Conservation (phyloP, 208 protist genomes). For the Leishmania braziliensis region DNA sequence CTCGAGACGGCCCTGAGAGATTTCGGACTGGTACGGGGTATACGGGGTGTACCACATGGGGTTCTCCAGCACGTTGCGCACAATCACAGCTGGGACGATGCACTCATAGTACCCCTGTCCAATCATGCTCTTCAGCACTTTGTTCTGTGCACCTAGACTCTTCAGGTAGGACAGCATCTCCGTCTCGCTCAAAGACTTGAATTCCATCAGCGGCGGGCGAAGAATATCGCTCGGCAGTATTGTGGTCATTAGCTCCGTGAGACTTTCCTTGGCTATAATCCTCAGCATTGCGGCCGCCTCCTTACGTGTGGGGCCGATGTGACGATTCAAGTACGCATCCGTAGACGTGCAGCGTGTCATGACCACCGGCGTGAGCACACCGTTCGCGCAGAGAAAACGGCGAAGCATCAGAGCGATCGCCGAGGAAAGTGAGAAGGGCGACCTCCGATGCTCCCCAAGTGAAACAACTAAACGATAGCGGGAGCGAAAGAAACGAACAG, state of each 20-base stretch:
- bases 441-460: no score
- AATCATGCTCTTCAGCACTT: constrained; percentile 92
- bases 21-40: constrained; percentile 97
- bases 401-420: not conserved
- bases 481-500: no score
- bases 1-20: constrained; percentile 97
- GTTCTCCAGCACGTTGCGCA: constrained; percentile 98
- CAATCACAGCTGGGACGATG: constrained; percentile 90
- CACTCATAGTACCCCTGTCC: constrained; percentile 94
- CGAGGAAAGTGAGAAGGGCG: not conserved
- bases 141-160: constrained; percentile 76
- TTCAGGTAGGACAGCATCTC: constrained; percentile 70
- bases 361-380: not conserved
- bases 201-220: constrained; percentile 49
- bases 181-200: constrained; percentile 67
- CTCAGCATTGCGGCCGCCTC: constrained; percentile 93
- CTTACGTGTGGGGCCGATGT: constrained; percentile 84
- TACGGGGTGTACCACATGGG: constrained; percentile 99
- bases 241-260: constrained; percentile 83
- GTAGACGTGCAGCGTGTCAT: constrained; percentile 55
- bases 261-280: constrained; percentile 57
- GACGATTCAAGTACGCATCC: constrained; percentile 91
- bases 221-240: constrained; percentile 77
- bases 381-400: constrained; percentile 15
- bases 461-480: no score